Base-by-base conservation (phyloP, 345 rosid species). In the Erucastrum elatum region DNA sequence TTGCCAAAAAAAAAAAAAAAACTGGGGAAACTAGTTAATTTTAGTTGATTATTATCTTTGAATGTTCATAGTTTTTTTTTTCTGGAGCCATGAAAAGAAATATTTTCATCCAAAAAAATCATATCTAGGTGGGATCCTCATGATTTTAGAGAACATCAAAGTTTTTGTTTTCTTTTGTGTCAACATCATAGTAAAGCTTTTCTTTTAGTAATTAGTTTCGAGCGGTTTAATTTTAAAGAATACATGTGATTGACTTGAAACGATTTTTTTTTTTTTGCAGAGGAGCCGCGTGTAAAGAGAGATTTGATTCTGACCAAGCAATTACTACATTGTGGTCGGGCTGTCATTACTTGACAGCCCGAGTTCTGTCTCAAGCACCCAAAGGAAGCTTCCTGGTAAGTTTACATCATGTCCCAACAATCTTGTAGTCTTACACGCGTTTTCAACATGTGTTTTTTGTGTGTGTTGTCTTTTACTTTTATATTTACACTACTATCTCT, bases 301-400 rank as follows among this genome's bases (percentile, higher is more conserved):
- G 37, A 31, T 30, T 75, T 75, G 76, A 69, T 62, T 74, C 72
- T 37, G 72, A 64, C 49, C 49, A 68, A 79, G 46, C 17, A 5
- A 16, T 27, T 35, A 27, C 15, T 79, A 26, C 46, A 15, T 73
- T 68, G 74, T 49, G 74, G 67, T 70, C 76, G 83, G 83, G 79
- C 76, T 80, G 83, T 75, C 80, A 75, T 70, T 0, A 0, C 0
- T 64, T 74, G 82, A 68, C 82, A 80, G 79, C 82, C 79, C 82
- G 79, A 80, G 67, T 80, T 80, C 8, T 3, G 26, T 51, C 13
- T 46, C 16, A 68, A 29, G 25, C 68, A 11, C 4, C 30, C 30
- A 64, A 39, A 65, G 2, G 64, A 55, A 79, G n/a, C 37, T 35
- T 8, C 79, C 83, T 51, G 83, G 83, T 80, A 68, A 80, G 25